These are phyloP conservation scores for Cutaneotrichosporon sp. DNA, from an alignment of 1,284 basidiomycete genomes.

Conservation along the genomic window DNA sequence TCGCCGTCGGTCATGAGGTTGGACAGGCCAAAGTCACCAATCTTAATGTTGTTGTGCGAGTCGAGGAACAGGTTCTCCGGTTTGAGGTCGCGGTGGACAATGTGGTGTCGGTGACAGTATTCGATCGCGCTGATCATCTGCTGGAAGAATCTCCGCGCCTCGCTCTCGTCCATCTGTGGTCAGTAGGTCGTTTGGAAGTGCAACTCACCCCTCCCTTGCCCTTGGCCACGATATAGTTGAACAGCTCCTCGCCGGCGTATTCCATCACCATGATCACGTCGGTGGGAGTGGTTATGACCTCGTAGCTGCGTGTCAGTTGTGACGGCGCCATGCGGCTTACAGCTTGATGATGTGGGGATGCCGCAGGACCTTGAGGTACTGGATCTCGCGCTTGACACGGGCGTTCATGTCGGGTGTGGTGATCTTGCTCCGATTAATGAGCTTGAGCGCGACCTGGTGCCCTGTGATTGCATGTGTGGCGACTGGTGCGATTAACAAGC, in stretches of 20 bases:
- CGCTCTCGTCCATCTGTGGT: conserved; percentile 70
- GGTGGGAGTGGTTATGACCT: conserved; percentile 85
- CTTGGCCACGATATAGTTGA: conserved; percentile 88
- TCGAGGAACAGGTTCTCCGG: conserved; percentile 71
- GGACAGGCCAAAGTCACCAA: conserved; percentile 89
- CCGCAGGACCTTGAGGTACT: conserved; percentile 83
- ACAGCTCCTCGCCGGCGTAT: conserved; percentile 84
- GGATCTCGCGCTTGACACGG: conserved; percentile 88
- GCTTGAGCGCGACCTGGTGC: conserved; percentile 95
- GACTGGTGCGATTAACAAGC: conserved; percentile 54
- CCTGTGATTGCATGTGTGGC: conserved; percentile 91
- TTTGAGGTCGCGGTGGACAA: conserved; percentile 92
- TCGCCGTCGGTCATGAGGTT: conserved; percentile 93
- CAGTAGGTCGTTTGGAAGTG: background rate
- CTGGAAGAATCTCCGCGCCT: conserved; percentile 87
- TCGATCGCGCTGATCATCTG: conserved; percentile 94
- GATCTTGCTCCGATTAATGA: conserved; percentile 91
- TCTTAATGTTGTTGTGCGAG: conserved; percentile 65
- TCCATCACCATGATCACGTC: conserved; percentile 97
- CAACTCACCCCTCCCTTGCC: conserved; percentile 53
- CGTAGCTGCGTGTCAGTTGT: conserved; percentile 62
- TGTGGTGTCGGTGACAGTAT: conserved; percentile 88
- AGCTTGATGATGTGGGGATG: conserved; percentile 96
- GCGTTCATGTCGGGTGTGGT: conserved; percentile 84
- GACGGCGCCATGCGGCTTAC: too few relatives aligned